phyloP scores from a whole-genome alignment of 1,284 basidiomycete species.

The Austroboletus novae-zelandiae region DNA sequence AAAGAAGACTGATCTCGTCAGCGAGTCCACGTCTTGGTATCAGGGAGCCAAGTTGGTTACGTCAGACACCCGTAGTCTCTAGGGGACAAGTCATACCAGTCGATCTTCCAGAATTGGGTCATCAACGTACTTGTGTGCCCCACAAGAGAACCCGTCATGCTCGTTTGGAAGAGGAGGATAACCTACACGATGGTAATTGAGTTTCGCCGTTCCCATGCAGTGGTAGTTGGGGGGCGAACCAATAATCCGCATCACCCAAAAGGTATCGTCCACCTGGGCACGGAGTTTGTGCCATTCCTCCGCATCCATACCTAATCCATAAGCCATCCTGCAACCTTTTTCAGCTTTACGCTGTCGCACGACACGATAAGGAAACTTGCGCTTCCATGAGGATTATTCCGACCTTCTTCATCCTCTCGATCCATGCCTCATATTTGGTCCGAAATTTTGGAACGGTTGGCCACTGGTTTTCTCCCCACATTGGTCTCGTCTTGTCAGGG shows the following conservation, averaged over 20 bases:
- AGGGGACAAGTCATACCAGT: slow-evolving; percentile 9
- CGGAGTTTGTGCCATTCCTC: slow-evolving; percentile 71
- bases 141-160: slow-evolving; percentile 79
- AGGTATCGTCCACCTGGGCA: slow-evolving; percentile 71
- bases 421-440: slow-evolving; percentile 67
- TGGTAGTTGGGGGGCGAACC: slow-evolving; percentile 40
- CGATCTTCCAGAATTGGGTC: not conserved
- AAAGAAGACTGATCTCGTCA: slow-evolving; percentile 57
- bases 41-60: slow-evolving; percentile 39
- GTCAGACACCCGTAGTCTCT: slow-evolving; percentile 87
- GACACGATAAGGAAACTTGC: slow-evolving; percentile 41
- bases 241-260: slow-evolving; percentile 85
- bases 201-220: not conserved
- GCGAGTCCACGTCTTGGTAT: not conserved
- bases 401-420: slow-evolving; percentile 77
- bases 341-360: not conserved
- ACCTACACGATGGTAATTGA: slow-evolving; percentile 39
- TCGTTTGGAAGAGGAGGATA: slow-evolving; percentile 81
- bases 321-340: slow-evolving; percentile 59
- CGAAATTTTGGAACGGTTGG: slow-evolving; percentile 59
- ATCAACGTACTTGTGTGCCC: slow-evolving; percentile 68
- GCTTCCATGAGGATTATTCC: slow-evolving; percentile 80
- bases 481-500: slow-evolving; percentile 63
- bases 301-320: slow-evolving; percentile 67
- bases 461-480: slow-evolving; percentile 87